Conservation (phyloP, 2,329 filamentous ascomycete species). For the Calonectria pauciramosa region DNA sequence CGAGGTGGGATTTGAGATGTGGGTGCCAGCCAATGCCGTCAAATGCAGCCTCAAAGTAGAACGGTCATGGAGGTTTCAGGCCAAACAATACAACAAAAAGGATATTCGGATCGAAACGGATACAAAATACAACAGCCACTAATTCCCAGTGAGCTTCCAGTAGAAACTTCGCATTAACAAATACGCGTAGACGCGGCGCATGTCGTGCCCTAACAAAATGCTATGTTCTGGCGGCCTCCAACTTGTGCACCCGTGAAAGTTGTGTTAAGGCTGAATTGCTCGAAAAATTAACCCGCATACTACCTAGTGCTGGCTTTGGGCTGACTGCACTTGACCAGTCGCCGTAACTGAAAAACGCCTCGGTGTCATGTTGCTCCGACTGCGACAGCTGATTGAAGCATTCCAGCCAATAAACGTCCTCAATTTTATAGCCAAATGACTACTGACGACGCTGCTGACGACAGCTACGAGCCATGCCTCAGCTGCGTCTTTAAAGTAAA, state of each 20-base stretch:
- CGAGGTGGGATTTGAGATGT: neutral
- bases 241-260: neutral
- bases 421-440: neutral
- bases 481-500: neutral
- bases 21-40: neutral
- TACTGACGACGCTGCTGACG: conserved; percentile 25
- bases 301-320: neutral
- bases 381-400: neutral
- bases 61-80: neutral
- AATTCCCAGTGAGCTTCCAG: neutral
- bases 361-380: conserved; percentile 17
- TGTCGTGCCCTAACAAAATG: too few relatives aligned
- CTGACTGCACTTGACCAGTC: neutral
- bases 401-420: conserved; percentile 1
- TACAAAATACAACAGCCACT: neutral
- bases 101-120: neutral
- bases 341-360: neutral
- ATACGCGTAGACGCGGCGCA: too few relatives aligned
- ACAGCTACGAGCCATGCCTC: neutral
- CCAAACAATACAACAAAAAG: neutral
- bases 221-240: conserved; percentile 2
- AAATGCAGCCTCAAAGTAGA: neutral
- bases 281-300: neutral
- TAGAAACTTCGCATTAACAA: neutral
- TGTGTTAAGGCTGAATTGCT: conserved; percentile 4